Conservation (phyloP, 129 eudicot species). For the Chrysanthemum makinoi region DNA sequence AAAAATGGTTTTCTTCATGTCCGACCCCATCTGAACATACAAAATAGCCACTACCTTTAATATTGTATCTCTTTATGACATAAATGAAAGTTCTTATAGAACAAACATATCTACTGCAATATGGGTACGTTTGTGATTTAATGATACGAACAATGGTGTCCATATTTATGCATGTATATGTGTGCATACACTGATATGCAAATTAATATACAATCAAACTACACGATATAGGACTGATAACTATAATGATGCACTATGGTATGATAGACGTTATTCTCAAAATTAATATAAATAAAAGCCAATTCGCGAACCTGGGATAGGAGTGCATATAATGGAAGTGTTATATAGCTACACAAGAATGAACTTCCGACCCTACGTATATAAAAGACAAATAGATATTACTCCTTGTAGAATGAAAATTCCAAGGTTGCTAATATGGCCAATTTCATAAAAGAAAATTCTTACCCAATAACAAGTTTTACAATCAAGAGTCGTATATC, state of each 20-base stretch:
- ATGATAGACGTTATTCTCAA: not conserved
- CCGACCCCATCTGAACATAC: slow-evolving; percentile 66
- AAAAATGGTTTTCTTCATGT: slow-evolving; percentile 69
- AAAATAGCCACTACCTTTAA: not conserved
- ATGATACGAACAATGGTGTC: too few species aligned
- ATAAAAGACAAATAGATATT: slow-evolving; percentile 7
- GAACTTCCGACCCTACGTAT: slow-evolving; percentile 48
- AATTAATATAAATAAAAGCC: not conserved
- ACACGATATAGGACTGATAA: too few species aligned
- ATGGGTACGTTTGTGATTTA: too few species aligned
- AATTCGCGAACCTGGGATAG: slow-evolving; percentile 67
- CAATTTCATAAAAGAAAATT: not conserved
- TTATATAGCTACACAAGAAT: slow-evolving; percentile 85
- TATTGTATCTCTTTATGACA: too few species aligned
- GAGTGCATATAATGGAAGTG: slow-evolving; percentile 90
- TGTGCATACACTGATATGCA: too few species aligned
- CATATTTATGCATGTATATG: too few species aligned
- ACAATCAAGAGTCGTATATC: slow-evolving; percentile 38
- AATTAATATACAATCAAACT: too few species aligned
- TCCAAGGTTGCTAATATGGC: not conserved
- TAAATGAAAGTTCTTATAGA: too few species aligned
- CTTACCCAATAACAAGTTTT: slow-evolving; percentile 70
- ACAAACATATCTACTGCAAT: too few species aligned
- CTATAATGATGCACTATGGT: too few species aligned
- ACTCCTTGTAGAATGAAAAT: not conserved